phyloP scores from a whole-genome alignment of 441 rosid species.

The Syzygium syzygioides region DNA sequence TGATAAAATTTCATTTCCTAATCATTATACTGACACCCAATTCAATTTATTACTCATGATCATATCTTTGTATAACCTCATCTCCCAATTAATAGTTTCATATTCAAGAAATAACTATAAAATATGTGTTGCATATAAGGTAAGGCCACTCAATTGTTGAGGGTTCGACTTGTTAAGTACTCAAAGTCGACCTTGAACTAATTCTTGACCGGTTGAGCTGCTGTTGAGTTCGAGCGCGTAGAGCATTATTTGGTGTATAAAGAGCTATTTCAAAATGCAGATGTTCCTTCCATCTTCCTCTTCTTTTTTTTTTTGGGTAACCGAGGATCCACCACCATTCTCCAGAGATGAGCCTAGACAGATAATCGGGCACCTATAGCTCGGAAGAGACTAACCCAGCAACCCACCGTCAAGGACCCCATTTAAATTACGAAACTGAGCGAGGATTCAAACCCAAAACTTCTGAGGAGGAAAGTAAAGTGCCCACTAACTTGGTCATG shows the following conservation, averaged over 20 bases:
- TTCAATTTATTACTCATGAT: background rate
- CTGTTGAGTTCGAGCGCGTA: background rate
- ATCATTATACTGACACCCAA: background rate
- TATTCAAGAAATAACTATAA: background rate
- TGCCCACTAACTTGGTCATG: too few relatives aligned
- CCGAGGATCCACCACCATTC: too few relatives aligned
- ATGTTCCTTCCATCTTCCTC: too few relatives aligned
- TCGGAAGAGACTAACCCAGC: too few relatives aligned
- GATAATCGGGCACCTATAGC: too few relatives aligned
- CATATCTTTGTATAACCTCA: background rate
- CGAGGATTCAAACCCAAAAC: too few relatives aligned
- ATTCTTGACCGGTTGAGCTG: background rate
- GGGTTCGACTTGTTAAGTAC: background rate
- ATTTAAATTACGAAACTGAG: too few relatives aligned
- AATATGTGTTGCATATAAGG: background rate
- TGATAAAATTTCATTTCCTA: background rate
- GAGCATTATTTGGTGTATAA: background rate
- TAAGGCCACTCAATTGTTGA: background rate
- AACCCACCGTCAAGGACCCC: too few relatives aligned
- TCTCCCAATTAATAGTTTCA: background rate
- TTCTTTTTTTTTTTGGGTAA: too few relatives aligned
- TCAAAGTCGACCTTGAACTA: background rate
- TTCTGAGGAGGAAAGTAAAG: too few relatives aligned
- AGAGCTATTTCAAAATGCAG: background rate
- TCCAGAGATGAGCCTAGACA: too few relatives aligned